A percentile compares a stretch with the other conserved stretches of the same genome.
Conservation (phyloP, 768 basidiomycete genomes). For the Cyclocybe cylindracea region DNA sequence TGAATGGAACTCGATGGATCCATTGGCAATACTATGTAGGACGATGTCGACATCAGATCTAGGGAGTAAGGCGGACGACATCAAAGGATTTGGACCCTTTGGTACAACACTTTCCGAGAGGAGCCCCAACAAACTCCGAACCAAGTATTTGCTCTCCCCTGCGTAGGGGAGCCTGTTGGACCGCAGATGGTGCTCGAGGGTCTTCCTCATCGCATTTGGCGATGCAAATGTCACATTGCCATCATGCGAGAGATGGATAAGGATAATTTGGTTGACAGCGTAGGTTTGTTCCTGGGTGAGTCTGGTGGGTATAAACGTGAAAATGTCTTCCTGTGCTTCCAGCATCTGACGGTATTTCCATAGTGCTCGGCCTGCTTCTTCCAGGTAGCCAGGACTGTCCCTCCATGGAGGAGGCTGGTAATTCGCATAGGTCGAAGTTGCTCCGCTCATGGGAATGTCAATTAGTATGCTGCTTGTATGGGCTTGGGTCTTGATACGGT, state of each 20-base stretch:
- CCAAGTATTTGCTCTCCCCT: conserved; percentile 3
- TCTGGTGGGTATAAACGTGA: conserved; percentile 20
- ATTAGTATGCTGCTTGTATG: conserved; percentile 4
- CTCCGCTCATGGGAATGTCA: conserved; percentile 4
- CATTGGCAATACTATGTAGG: conserved; percentile 1
- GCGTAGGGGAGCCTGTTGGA: background rate
- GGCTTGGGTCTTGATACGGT: background rate
- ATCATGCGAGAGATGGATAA: conserved; percentile 10
- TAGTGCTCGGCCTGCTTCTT: background rate
- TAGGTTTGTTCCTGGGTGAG: conserved; percentile 20
- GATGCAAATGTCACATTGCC: conserved; percentile 17
- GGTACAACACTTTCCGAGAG: background rate
- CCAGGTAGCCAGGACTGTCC: background rate
- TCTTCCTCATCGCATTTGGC: conserved; percentile 5
- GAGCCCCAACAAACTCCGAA: background rate
- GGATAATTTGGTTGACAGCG: conserved; percentile 14
- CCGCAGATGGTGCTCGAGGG: conserved; percentile 7
- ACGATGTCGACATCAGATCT: background rate
- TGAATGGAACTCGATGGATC: conserved; percentile 1
- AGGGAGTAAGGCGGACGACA: background rate
- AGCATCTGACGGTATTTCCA: conserved; percentile 1
- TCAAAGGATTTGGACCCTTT: no score
- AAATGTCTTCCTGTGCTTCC: conserved; percentile 16
- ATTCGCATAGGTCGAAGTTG: background rate
- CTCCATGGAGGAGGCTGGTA: background rate